Evolutionary conservation across 495 filamentous ascomycete genomes (phyloP), one percentile per base, ranked within the genome.

Genomic region (Penicillium desertorum): DNA sequence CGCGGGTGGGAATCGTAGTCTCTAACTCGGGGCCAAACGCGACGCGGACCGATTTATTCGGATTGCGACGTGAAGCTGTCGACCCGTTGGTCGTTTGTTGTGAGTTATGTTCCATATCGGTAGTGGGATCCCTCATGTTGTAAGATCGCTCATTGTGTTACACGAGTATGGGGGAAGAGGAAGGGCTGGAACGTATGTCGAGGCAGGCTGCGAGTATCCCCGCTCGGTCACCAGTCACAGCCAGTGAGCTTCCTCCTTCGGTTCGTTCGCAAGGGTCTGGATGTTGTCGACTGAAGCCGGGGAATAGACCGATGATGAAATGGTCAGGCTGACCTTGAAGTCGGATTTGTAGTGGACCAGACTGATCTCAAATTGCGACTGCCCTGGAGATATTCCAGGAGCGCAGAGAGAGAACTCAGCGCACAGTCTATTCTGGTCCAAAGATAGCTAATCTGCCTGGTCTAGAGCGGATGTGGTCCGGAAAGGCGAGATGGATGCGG

Each of bases 11-110:
- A 36, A 76, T 75, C 19, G 71, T 68, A 3, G 72, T 76, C 62
- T 79, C 75, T 30, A 76, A 52, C 14, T 75, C 75, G 2, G 75
- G 74, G 43, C 72, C 76, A 58, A 79, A 79, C 9, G 75, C 75
- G 27, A 79, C 76, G 47, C 76, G 74, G 25, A 70, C 76, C 6
- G 74, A 72, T 60, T 73, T 77, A 42, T 65, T 61, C 20, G 57
- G 62, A 45, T 55, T 70, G 50, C 65, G 75, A 54, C 76, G 72
- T 48, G 73, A 63, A 64, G 73, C 70, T 29, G 61, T 56, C 22
- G 67, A 64, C 47, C 63, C 60, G 59, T 67, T 74, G 29, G 67
- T 56, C 44, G 65, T 61, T 22, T 62, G 65, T 41, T 69, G 70
- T 30, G 58, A 45, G 45, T 63, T 67, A 59, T 67, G 61, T 55